phyloP scores from a whole-genome alignment of 139 green algal genomes.

The Chlamydomonas schloesseri region DNA sequence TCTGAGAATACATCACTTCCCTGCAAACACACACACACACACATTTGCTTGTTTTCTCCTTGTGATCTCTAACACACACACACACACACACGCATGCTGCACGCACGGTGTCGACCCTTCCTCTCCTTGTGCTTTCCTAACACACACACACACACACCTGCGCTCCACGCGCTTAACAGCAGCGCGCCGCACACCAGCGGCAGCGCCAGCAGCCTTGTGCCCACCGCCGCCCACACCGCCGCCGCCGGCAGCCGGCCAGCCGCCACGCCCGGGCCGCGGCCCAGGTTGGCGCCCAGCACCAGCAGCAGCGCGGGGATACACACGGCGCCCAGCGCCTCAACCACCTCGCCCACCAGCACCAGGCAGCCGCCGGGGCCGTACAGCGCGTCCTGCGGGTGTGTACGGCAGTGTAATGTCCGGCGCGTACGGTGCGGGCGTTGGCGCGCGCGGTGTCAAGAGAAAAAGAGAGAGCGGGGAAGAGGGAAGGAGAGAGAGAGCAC shows the following conservation, averaged over 20 bases:
- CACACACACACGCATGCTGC: too few species aligned
- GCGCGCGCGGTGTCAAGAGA: too few species aligned
- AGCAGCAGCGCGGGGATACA: slow-evolving; percentile 65
- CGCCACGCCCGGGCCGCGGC: slow-evolving; percentile 2
- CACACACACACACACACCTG: neutral
- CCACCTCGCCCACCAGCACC: slow-evolving; percentile 52
- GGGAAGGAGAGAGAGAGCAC: neutral
- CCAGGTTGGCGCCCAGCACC: slow-evolving; percentile 67
- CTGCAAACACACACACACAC: neutral
- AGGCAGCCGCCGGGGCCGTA: slow-evolving; percentile 41
- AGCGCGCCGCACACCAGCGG: slow-evolving; percentile 44
- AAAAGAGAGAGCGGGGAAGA: neutral
- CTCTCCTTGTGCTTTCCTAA: too few species aligned
- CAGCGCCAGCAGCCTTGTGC: slow-evolving; percentile 49
- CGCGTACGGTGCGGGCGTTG: neutral
- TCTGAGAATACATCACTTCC: too few species aligned
- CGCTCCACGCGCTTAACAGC: slow-evolving; percentile 8
- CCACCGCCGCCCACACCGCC: slow-evolving; percentile 6
- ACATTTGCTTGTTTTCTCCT: too few species aligned
- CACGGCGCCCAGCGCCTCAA: slow-evolving; percentile 31
- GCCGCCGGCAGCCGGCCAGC: slow-evolving; percentile 12
- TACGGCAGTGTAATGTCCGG: neutral
- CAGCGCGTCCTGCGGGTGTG: slow-evolving; percentile 21
- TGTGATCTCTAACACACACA: too few species aligned
- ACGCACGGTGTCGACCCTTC: too few species aligned